A percentile compares a stretch with the other conserved stretches of the same genome.
Evolutionary conservation across 2,329 filamentous ascomycete genomes (phyloP).

Genomic region (Colletotrichum gloeosporioides): DNA sequence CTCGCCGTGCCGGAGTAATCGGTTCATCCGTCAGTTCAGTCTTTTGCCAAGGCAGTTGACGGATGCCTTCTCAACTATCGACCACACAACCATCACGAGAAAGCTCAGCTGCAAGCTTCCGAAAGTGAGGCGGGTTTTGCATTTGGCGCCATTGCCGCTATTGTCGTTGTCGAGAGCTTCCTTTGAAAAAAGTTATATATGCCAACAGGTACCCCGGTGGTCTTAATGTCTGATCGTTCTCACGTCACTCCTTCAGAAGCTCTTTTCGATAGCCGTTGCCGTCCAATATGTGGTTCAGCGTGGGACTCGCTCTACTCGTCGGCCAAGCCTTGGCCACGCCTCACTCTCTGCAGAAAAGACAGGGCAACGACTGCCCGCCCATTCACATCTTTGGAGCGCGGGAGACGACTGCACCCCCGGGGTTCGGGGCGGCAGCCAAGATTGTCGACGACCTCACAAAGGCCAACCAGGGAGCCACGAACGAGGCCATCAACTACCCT

Average conservation of each 20-base stretch:
- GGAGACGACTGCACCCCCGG: conserved; percentile 54
- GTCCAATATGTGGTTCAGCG: conserved; percentile 6
- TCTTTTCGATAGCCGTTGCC: background rate
- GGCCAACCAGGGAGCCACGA: conserved; percentile 54
- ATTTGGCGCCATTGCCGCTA: background rate
- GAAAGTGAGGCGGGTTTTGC: background rate
- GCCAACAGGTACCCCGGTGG: background rate
- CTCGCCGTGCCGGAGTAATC: background rate
- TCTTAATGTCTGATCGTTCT: background rate
- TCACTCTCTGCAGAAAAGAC: background rate
- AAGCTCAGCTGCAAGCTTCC: background rate
- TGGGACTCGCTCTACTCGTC: background rate
- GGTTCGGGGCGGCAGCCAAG: conserved; percentile 55
- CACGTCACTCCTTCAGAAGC: background rate
- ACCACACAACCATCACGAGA: background rate
- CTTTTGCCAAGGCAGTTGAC: background rate
- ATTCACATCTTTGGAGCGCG: conserved; percentile 53
- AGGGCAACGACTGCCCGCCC: conserved; percentile 35
- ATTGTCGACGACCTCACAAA: conserved; percentile 55
- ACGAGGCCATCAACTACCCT: conserved; percentile 63
- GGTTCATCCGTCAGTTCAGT: background rate
- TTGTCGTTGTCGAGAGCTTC: background rate
- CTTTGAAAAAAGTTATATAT: background rate
- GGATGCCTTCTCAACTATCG: background rate
- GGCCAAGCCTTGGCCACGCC: conserved; percentile 9